Conservation (phyloP, 169 alveolate species). For the Eimeria maxima region DNA sequence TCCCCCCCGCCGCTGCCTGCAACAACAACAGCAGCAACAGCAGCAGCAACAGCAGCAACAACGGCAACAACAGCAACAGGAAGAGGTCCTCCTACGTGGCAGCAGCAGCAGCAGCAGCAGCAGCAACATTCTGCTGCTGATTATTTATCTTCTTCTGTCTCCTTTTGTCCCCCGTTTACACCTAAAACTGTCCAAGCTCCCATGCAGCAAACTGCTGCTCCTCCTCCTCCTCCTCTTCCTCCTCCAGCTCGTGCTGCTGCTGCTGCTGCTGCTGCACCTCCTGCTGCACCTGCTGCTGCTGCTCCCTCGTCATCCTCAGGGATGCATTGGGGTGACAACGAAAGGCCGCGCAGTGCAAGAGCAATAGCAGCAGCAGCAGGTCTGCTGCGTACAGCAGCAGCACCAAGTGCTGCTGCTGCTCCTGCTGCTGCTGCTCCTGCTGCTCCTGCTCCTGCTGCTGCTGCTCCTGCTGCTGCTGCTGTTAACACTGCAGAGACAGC, state of each 20-base stretch:
- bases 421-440: neutral
- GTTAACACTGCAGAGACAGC: neutral
- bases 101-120: neutral
- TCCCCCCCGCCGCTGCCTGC: slow-evolving; percentile 1
- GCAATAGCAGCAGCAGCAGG: slow-evolving; percentile 64
- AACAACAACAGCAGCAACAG: slow-evolving; percentile 30
- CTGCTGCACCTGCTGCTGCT: slow-evolving; percentile 4
- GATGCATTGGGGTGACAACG: neutral
- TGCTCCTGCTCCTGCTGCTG: slow-evolving; percentile 1
- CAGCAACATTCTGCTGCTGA: too few species aligned
- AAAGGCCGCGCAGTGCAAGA: slow-evolving; percentile 41
- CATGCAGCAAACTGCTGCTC: neutral
- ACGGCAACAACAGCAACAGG: slow-evolving; percentile 4
- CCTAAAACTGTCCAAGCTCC: neutral
- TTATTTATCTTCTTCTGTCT: neutral
- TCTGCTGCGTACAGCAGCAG: slow-evolving; percentile 10
- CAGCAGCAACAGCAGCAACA: slow-evolving; percentile 55
- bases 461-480: neutral
- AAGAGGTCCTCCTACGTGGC: neutral
- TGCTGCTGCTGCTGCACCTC: slow-evolving; percentile 56
- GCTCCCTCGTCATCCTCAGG: neutral
- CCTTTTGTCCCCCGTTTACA: neutral
- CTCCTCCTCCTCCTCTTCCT: slow-evolving; percentile 48
- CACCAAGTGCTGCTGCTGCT: slow-evolving; percentile 7
- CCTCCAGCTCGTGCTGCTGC: slow-evolving; percentile 36